Base-by-base conservation (phyloP, 176 grass and related monocot species). In the Paspalum notatum region DNA sequence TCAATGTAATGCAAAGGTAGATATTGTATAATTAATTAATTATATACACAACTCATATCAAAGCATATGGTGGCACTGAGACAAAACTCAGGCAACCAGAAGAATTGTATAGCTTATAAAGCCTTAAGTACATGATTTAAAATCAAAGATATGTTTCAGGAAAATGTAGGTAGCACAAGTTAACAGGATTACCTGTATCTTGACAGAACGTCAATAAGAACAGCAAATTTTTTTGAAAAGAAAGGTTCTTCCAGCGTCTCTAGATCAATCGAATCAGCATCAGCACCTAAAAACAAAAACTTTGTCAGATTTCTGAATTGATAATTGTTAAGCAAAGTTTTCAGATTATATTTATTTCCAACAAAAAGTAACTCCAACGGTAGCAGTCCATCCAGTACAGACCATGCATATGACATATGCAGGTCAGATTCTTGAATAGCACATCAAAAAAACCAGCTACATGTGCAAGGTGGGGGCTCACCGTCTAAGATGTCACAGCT, bases 161-260 rank as follows among this genome's bases (percentile, higher is more conserved):
- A 75, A 86, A 53, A 80, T 70, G 24, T 54, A 55, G 25, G 46
- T 55, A 62, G 45, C 24, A 76, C 22, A 61, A 39, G 15, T 18
- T 16, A 77, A 17, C 77, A 61, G 2, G 20, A 40, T 78, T 62
- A 92, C 95, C 91, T 91, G 83, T 92, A 91, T 85, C 80, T 87
- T 45, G 83, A 84, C 54, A 98, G 86, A 72, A 94, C 65, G 3
- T 89, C 65, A 78, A 98, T 89, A 76, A 98, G 95, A 82, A 62
- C 74, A 43, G 47, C 53, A 69, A 98, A 67, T 61, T 98, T 98
- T 75, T 94, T 83, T 63, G 95, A 98, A 92, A 92, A 91, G 79
- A 98, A 98, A 74, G 95, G 95, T 63, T 94, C 94, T 88, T 97
- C 81, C 48, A 94, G 49, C 4, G 66, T 90, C 81, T 90, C 85